Percentiles rank a stretch among this genome's conserved stretches.
These are phyloP conservation scores for Drechslerella dactyloides DNA, from an alignment of 2,329 filamentous ascomycete species.

Conservation along the genomic window DNA sequence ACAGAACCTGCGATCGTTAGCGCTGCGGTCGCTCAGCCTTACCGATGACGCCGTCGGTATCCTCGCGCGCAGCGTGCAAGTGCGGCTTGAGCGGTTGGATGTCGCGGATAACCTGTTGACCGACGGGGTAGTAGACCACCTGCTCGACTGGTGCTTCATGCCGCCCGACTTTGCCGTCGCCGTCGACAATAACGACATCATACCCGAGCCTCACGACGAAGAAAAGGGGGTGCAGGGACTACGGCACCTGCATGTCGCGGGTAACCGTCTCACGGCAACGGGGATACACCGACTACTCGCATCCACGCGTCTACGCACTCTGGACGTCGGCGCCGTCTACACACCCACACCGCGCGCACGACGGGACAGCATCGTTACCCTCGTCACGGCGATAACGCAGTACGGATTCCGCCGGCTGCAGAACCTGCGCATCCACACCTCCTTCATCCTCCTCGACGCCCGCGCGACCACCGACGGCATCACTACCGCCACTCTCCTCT, in stretches of 20 bases:
- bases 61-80: slow-evolving; percentile 31
- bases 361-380: slow-evolving; percentile 5
- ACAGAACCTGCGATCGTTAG: slow-evolving; percentile 35
- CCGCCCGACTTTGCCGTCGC: slow-evolving; percentile 52
- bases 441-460: slow-evolving; percentile 5
- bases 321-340: slow-evolving; percentile 48
- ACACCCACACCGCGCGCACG: neutral
- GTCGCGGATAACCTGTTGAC: slow-evolving; percentile 52
- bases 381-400: slow-evolving; percentile 32
- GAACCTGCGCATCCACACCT: slow-evolving; percentile 47
- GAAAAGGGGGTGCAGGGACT: slow-evolving; percentile 50
- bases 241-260: slow-evolving; percentile 50
- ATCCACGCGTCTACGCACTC: slow-evolving; percentile 47
- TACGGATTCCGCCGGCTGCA: slow-evolving; percentile 51
- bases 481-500: slow-evolving; percentile 18
- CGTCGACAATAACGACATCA: slow-evolving; percentile 23
- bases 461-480: neutral
- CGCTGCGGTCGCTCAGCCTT: slow-evolving; percentile 49
- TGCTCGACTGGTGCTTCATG: slow-evolving; percentile 52
- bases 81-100: slow-evolving; percentile 50
- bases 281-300: slow-evolving; percentile 46
- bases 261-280: slow-evolving; percentile 35
- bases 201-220: slow-evolving; percentile 33
- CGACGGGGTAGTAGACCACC: slow-evolving; percentile 29
- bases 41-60: slow-evolving; percentile 25